phyloP scores from a whole-genome alignment of 1,284 basidiomycete species.

The Cystobasidiaceae sp. region DNA sequence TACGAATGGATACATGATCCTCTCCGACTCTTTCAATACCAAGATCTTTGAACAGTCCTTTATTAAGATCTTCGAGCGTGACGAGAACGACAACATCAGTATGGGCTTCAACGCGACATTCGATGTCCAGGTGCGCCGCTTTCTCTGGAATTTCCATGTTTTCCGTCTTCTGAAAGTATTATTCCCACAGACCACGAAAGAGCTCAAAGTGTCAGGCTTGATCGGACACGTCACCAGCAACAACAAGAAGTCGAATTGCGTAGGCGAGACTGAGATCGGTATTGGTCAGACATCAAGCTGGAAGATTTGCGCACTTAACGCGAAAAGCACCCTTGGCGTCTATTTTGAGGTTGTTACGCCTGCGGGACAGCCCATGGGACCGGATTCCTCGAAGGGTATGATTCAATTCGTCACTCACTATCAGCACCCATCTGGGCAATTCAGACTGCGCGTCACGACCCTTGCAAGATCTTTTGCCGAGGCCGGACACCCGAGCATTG shows the following conservation, averaged over 20 bases:
- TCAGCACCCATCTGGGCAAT: slow-evolving; percentile 92
- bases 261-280: slow-evolving; percentile 98
- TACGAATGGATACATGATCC: slow-evolving; percentile 92
- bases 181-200: slow-evolving; percentile 86
- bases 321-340: slow-evolving; percentile 80
- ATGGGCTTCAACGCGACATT: slow-evolving; percentile 99
- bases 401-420: slow-evolving; percentile 99
- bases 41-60: slow-evolving; percentile 99
- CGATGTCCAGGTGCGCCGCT: slow-evolving; percentile 73
- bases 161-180: neutral
- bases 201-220: slow-evolving; percentile 94
- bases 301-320: slow-evolving; percentile 90
- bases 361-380: slow-evolving; percentile 86
- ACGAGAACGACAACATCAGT: slow-evolving; percentile 82
- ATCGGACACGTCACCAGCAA: slow-evolving; percentile 97
- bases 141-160: neutral
- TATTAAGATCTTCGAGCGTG: slow-evolving; percentile 88
- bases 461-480: slow-evolving; percentile 97
- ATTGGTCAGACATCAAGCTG: slow-evolving; percentile 99
- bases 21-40: slow-evolving; percentile 95
- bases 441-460: slow-evolving; percentile 89
- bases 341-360: slow-evolving; percentile 99
- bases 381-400: slow-evolving; percentile 68
- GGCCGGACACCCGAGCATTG: slow-evolving; percentile 86
- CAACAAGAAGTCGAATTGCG: slow-evolving; percentile 92